Evolutionary conservation across 2,329 filamentous ascomycete genomes (phyloP).

Genomic region (Colletotrichum cuscutae): DNA sequence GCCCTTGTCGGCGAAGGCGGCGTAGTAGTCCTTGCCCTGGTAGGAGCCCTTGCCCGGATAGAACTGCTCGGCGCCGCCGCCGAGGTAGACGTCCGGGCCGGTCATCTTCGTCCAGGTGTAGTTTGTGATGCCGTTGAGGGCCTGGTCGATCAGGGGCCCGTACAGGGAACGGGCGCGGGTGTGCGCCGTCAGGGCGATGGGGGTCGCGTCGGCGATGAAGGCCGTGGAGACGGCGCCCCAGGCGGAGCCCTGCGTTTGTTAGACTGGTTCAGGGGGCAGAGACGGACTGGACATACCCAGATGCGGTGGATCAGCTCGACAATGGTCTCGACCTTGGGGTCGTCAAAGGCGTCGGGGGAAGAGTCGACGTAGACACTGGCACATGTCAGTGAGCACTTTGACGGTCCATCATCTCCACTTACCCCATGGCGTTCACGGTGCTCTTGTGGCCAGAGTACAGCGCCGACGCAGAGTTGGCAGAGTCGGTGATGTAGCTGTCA

Average conservation of each 20-base stretch:
- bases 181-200: slow-evolving; percentile 79
- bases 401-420: slow-evolving; percentile 22
- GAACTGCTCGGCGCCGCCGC: slow-evolving; percentile 86
- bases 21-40: slow-evolving; percentile 81
- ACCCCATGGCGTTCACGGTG: slow-evolving; percentile 83
- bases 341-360: slow-evolving; percentile 77
- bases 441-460: slow-evolving; percentile 87
- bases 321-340: slow-evolving; percentile 88
- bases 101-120: slow-evolving; percentile 82
- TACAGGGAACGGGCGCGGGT: slow-evolving; percentile 77
- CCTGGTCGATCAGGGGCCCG: slow-evolving; percentile 78
- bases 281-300: slow-evolving; percentile 64
- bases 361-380: slow-evolving; percentile 78
- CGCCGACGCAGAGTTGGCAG: slow-evolving; percentile 84
- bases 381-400: background rate
- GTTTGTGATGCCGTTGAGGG: slow-evolving; percentile 79
- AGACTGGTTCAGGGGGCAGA: background rate
- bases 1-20: slow-evolving; percentile 76
- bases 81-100: slow-evolving; percentile 85
- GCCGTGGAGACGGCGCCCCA: slow-evolving; percentile 82
- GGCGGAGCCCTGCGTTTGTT: slow-evolving; percentile 54
- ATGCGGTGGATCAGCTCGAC: slow-evolving; percentile 80
- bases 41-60: slow-evolving; percentile 72
- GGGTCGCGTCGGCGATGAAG: slow-evolving; percentile 83
- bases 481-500: slow-evolving; percentile 87